Conservation (phyloP, 306 rosid species). For the Dryas drummondii region DNA sequence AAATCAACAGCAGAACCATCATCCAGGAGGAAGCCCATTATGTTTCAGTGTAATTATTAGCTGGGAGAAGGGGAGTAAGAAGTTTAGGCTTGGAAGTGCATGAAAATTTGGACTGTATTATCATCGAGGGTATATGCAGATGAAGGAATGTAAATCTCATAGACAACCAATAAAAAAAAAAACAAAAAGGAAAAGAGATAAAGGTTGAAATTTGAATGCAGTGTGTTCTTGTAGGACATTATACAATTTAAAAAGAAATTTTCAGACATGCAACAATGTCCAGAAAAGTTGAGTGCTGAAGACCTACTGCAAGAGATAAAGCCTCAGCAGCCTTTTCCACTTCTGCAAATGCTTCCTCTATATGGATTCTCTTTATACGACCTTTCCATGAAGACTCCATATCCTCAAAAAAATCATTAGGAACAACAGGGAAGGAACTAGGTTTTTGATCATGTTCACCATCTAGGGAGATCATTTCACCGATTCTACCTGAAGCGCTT, state of each 20-base stretch:
- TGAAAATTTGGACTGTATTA: too few relatives aligned
- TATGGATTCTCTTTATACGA: slow-evolving; percentile 79
- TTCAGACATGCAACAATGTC: not conserved
- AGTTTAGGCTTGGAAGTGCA: too few relatives aligned
- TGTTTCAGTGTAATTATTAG: too few relatives aligned
- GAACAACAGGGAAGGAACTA: slow-evolving; percentile 67
- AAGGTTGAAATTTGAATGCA: not conserved
- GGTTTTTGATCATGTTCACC: slow-evolving; percentile 64
- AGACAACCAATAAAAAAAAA: not conserved
- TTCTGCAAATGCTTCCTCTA: slow-evolving; percentile 59
- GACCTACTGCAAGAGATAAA: slow-evolving; percentile 71
- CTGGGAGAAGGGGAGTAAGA: too few relatives aligned
- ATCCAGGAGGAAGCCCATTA: too few relatives aligned
- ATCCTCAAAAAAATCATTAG: slow-evolving; percentile 81
- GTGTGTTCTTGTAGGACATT: not conserved
- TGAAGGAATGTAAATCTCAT: too few relatives aligned
- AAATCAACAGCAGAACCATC: too few relatives aligned
- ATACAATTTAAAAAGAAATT: not conserved
- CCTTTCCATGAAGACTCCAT: slow-evolving; percentile 90
- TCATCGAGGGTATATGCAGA: too few relatives aligned
- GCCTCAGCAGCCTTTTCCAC: slow-evolving; percentile 77
- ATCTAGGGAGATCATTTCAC: slow-evolving; percentile 63
- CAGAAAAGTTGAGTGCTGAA: slow-evolving; percentile 20
- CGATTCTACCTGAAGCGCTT: slow-evolving; percentile 61
- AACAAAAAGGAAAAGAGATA: not conserved